Evolutionary conservation across 2,329 filamentous ascomycete genomes (phyloP), one percentile per base, ranked within the genome.

Genomic region (Fusarium caatingaense): DNA sequence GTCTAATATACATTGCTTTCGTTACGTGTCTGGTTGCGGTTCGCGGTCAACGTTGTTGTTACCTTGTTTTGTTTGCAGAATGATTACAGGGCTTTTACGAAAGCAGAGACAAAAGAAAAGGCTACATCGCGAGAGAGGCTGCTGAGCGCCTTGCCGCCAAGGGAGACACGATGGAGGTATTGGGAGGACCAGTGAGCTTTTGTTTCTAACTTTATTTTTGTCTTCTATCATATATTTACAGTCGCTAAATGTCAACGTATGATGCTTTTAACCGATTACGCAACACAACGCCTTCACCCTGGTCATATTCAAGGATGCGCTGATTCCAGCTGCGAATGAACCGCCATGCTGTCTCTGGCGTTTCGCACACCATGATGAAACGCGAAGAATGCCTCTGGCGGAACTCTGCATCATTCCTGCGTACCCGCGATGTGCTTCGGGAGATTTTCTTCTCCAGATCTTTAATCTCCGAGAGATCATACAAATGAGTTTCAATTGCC

Each of bases 291-390:
- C 67, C 63, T 3, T 53, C 56, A 9, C 48, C 66, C 23, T 57
- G 67, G 9, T 68, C 66, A n/a, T 56, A 58, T 13, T 68, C 63
- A 8, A 82, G 55, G 48, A 70, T 74, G 27, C 78, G 78, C 51
- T 77, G 74, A 56, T 83, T 82, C 82, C 82, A 83, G 50, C 68
- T 68, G n/a, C 81, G 78, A 46, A 82, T 78, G 60, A 83, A 83
- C 16, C 81, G 76, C 64, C 79, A 75, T 3, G 81, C 82, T 45
- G 80, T 77, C 21, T 65, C 63, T 5, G 77, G 72, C 32, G 75
- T 74, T 18, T 73, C 66, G 58, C 76, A 81, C 4, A 76, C 73
- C 11, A 83, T 48, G 28, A 81, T 65, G 58, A 81, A 82, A 8
- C 78, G 76, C 7, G 72, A 61, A 21, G 56, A 34, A 3, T 72